Evolutionary conservation across 2,329 filamentous ascomycete genomes (phyloP).

Genomic region (Claviceps maximensis): DNA sequence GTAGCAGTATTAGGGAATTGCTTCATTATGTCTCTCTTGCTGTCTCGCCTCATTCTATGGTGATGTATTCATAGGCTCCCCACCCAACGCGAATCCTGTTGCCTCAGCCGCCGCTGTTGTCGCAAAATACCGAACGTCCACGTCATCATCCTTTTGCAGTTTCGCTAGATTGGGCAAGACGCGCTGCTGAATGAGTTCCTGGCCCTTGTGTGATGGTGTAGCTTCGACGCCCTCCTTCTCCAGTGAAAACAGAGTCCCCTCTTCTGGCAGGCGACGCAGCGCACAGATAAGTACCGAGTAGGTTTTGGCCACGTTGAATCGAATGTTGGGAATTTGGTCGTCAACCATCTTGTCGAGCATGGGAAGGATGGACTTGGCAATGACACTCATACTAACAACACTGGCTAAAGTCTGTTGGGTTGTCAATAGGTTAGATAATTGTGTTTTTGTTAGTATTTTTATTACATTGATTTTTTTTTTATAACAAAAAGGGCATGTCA

Average conservation of each 20-base stretch:
- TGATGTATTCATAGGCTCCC: slow-evolving; percentile 52
- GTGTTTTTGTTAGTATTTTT: background rate
- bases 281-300: slow-evolving; percentile 82
- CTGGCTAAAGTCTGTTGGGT: slow-evolving; percentile 67
- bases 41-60: slow-evolving; percentile 35
- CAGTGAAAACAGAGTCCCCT: slow-evolving; percentile 72
- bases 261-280: slow-evolving; percentile 78
- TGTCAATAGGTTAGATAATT: background rate
- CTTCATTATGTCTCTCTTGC: slow-evolving; percentile 31
- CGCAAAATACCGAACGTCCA: slow-evolving; percentile 96
- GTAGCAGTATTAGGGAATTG: slow-evolving; percentile 31
- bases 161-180: slow-evolving; percentile 87
- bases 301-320: slow-evolving; percentile 98
- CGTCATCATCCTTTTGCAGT: slow-evolving; percentile 92
- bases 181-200: slow-evolving; percentile 72
- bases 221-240: slow-evolving; percentile 60
- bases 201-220: slow-evolving; percentile 55
- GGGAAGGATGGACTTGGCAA: slow-evolving; percentile 82
- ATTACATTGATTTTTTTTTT: background rate
- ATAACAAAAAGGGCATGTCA: background rate
- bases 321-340: slow-evolving; percentile 96
- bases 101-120: slow-evolving; percentile 65
- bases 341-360: slow-evolving; percentile 90
- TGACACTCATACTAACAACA: slow-evolving; percentile 86
- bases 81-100: slow-evolving; percentile 30